Conservation (phyloP, 805 yeast genomes). For the Lipomyces starkeyi region DNA sequence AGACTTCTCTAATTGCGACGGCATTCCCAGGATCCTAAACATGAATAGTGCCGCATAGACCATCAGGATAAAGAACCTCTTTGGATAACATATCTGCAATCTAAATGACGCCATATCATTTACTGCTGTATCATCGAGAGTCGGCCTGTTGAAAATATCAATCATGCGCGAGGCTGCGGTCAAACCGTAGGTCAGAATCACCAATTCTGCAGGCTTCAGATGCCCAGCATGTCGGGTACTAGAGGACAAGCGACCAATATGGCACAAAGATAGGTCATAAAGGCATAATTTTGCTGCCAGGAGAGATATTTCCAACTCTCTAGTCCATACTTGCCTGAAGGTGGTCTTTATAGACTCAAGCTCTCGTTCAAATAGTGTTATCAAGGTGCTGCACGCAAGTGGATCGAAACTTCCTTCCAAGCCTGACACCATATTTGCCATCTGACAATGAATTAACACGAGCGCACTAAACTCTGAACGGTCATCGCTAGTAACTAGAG, state of each 20-base stretch:
- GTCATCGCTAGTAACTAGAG: background rate
- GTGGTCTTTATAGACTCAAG: conserved; percentile 3
- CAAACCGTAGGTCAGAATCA: conserved; percentile 2
- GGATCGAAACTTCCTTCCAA: conserved; percentile 12
- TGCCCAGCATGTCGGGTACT: background rate
- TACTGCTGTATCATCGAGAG: background rate
- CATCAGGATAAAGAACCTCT: background rate
- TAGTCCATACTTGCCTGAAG: background rate
- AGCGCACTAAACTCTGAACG: conserved; percentile 4
- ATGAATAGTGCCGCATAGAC: background rate
- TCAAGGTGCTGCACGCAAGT: conserved; percentile 3
- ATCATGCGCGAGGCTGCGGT: conserved; percentile 4
- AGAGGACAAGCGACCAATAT: conserved; percentile 4
- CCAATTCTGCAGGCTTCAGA: conserved; percentile 5
- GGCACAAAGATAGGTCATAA: background rate
- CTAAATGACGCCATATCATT: background rate
- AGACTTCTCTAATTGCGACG: background rate
- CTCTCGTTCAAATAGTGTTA: conserved; percentile 5
- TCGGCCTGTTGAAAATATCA: background rate
- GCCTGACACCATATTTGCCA: conserved; percentile 7
- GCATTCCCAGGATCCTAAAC: conserved; percentile 2
- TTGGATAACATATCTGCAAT: conserved; percentile 5
- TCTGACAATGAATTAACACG: conserved; percentile 9
- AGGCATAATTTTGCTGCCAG: background rate
- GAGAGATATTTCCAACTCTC: conserved; percentile 13